phyloP scores from a whole-genome alignment of 2,329 filamentous ascomycete species.

The Aureobasidium sp. region DNA sequence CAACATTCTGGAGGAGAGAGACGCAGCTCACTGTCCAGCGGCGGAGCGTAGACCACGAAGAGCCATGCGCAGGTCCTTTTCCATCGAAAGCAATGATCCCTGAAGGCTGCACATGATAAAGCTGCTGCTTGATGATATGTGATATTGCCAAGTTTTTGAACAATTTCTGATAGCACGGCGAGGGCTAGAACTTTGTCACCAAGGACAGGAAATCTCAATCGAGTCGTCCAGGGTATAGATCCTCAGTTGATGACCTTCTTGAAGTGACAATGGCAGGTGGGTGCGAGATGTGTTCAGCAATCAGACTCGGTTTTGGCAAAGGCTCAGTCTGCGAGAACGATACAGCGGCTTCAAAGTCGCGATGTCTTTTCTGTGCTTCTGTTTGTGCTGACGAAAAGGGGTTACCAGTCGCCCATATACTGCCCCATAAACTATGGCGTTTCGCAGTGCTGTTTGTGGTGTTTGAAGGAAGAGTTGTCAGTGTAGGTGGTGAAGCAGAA shows the following conservation, averaged over 20 bases:
- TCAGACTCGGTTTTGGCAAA: not conserved
- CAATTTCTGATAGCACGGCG: too few relatives aligned
- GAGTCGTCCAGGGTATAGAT: slow-evolving; percentile 3
- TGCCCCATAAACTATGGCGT: not conserved
- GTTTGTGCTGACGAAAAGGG: not conserved
- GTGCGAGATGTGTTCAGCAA: not conserved
- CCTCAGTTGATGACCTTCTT: not conserved
- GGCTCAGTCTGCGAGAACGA: not conserved
- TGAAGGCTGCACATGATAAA: too few relatives aligned
- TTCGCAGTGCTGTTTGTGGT: not conserved
- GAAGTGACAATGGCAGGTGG: not conserved
- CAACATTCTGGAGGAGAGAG: too few relatives aligned
- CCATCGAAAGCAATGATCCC: too few relatives aligned
- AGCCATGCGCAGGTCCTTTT: too few relatives aligned
- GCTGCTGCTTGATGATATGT: too few relatives aligned
- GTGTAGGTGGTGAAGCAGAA: not conserved
- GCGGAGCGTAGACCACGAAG: too few relatives aligned
- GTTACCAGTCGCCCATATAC: not conserved
- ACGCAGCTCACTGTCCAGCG: too few relatives aligned
- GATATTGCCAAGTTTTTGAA: too few relatives aligned
- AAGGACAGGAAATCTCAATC: not conserved
- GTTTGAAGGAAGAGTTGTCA: not conserved
- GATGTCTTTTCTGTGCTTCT: not conserved
- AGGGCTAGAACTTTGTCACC: too few relatives aligned
- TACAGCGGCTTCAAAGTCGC: slow-evolving; percentile 1